Evolutionary conservation across 2,329 filamentous ascomycete genomes (phyloP), one percentile per base, ranked within the genome.

Genomic region (Hypoxylon sp.): DNA sequence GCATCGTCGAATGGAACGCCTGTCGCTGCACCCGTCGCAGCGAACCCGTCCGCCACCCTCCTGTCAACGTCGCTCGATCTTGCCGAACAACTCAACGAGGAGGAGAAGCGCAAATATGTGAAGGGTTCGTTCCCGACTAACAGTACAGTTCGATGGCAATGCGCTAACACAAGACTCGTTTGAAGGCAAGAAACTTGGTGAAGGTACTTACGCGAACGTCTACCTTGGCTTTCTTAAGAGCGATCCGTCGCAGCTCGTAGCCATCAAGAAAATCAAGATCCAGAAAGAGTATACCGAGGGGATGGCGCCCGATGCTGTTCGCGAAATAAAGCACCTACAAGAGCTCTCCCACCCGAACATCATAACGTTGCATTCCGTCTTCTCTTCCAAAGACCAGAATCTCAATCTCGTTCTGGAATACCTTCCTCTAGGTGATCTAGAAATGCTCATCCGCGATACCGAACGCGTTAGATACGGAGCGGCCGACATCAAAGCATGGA

Each of bases 401-500:
- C 88, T 99, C 71, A 97, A 96, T 76, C 87, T 99, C 7, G 96
- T 99, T 22, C 89, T 99, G 72, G 96, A 99, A 80, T 97, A 91
- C 78, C 85, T 98, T 3, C 94, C 95, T 0, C 87, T 93, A n/a
- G 95, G 96, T 70, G 96, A 99, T 79, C 86, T 99, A 26, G 93
- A 98, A 79, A 93, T 94, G 85, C 87, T 99, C 63, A 97, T 97
- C 78, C 92, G 93, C 77, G 94, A 98, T 79, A 89, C 87, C 28
- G 86, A 90, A 46, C 83, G 83, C 56, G 90, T 97, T 48, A 88
- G 89, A 57, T 98, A 98, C 78, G 92, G 92, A 66, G 87, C 89
- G 9, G 91, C 92, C 16, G 96, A 99, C 78, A 93, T 98, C 78
- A 99, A 99, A 79, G 91, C 93, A 14, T 99, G 96, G 96, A 97